phyloP scores from a whole-genome alignment of 2,329 filamentous ascomycete species.

The Helminthosporium solani region DNA sequence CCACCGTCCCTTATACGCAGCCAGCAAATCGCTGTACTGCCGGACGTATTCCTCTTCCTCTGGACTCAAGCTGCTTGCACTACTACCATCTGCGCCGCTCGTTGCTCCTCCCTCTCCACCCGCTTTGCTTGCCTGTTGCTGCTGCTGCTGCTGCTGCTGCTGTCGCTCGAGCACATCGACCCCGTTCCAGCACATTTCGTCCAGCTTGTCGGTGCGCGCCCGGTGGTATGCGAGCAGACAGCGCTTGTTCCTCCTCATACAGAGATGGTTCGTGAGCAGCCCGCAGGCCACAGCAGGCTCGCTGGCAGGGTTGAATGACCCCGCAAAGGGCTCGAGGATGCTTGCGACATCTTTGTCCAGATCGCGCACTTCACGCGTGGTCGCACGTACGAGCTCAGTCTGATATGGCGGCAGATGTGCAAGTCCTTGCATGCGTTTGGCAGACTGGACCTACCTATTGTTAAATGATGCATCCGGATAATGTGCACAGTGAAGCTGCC shows the following conservation, averaged over 20 bases:
- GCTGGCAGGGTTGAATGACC: constrained; percentile 78
- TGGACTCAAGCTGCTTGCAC: constrained; percentile 77
- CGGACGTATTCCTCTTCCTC: constrained; percentile 97
- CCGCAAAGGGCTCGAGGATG: constrained; percentile 78
- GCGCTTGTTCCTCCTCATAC: constrained; percentile 93
- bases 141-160: constrained; percentile 62
- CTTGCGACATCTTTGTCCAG: constrained; percentile 81
- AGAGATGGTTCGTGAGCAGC: constrained; percentile 87
- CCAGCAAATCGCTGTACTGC: constrained; percentile 85
- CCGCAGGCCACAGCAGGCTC: constrained; percentile 85
- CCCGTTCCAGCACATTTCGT: constrained; percentile 91
- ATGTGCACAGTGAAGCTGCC: background rate
- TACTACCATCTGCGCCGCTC: constrained; percentile 48
- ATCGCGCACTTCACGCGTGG: constrained; percentile 89
- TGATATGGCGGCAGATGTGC: constrained; percentile 87
- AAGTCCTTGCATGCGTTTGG: constrained; percentile 89
- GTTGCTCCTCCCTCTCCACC: constrained; percentile 30
- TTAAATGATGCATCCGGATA: background rate
- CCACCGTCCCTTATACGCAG: constrained; percentile 98
- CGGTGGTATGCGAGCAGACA: constrained; percentile 93
- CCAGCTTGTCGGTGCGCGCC: constrained; percentile 84
- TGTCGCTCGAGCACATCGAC: constrained; percentile 74
- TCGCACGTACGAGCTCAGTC: constrained; percentile 82
- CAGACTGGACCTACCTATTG: constrained; percentile 75
- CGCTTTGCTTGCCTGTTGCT: constrained; percentile 42